Evolutionary conservation across 441 rosid genomes (phyloP).

Genomic region (Omphalea diandra): DNA sequence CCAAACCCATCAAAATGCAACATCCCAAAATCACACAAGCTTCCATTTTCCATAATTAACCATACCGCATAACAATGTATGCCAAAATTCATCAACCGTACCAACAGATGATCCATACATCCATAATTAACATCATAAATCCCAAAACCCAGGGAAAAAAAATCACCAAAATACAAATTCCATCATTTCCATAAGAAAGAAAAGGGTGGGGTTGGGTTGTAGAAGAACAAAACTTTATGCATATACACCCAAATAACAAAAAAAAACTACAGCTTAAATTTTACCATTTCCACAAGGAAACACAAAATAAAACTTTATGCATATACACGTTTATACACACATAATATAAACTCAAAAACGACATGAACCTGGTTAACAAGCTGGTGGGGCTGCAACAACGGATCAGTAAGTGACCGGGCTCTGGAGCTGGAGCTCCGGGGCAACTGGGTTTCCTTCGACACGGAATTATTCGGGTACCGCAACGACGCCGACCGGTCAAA

Average conservation of each 20-base stretch:
- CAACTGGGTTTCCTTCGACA: conserved; percentile 65
- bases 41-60: neutral
- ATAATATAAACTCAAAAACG: neutral
- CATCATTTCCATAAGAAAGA: neutral
- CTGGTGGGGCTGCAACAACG: conserved; percentile 85
- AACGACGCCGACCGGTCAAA: conserved; percentile 77
- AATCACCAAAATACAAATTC: too few species aligned
- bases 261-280: neutral
- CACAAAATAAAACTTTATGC: neutral
- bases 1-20: neutral
- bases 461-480: conserved; percentile 51
- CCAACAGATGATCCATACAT: neutral
- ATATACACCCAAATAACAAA: too few species aligned
- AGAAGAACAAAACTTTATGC: too few species aligned
- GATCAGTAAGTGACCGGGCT: conserved; percentile 84
- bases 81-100: neutral
- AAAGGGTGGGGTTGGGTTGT: too few species aligned
- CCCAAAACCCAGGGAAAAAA: too few species aligned
- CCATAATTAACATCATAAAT: too few species aligned
- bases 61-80: neutral
- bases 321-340: neutral
- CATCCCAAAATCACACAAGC: neutral
- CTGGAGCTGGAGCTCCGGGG: conserved; percentile 88
- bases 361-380: conserved; percentile 68
- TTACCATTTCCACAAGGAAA: neutral